These are phyloP conservation scores for Solanum ahanhuiri DNA, from an alignment of 257 asterid species.

Conservation along the genomic window DNA sequence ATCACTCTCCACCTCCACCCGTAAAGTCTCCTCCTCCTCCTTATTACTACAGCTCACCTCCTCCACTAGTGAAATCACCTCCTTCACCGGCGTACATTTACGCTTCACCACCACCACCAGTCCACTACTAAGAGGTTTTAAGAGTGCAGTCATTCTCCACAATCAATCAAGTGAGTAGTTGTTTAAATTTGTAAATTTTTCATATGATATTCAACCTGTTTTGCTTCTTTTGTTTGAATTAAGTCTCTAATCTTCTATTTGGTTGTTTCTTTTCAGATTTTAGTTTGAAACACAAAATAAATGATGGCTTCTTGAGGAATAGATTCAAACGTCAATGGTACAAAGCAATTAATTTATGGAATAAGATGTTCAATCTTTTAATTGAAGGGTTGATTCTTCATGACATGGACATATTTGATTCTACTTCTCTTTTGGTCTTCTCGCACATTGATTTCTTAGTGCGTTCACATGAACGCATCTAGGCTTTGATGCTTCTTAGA, in stretches of 20 bases:
- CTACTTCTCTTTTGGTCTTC: background rate
- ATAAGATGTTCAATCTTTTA: background rate
- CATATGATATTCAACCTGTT: background rate
- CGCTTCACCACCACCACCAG: conserved; percentile 15
- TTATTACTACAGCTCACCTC: background rate
- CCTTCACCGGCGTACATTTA: conserved; percentile 9
- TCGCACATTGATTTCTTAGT: background rate
- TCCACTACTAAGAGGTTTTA: background rate
- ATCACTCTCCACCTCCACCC: background rate
- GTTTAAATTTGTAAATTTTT: background rate
- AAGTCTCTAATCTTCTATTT: background rate
- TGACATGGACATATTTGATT: background rate
- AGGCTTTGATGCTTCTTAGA: background rate
- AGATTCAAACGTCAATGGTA: background rate
- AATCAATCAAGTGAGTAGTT: background rate
- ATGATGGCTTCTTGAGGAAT: background rate
- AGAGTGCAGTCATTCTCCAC: background rate
- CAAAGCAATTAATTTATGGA: background rate
- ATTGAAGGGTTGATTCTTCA: background rate
- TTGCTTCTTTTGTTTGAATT: background rate
- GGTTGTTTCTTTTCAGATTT: background rate
- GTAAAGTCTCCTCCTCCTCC: background rate
- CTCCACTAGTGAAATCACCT: background rate
- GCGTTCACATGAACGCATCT: background rate
- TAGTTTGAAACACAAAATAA: background rate